A percentile compares a stretch with the other conserved stretches of the same genome.
phyloP scores from a whole-genome alignment of 2,329 filamentous ascomycete genomes.

The Gyromitra esculenta region DNA sequence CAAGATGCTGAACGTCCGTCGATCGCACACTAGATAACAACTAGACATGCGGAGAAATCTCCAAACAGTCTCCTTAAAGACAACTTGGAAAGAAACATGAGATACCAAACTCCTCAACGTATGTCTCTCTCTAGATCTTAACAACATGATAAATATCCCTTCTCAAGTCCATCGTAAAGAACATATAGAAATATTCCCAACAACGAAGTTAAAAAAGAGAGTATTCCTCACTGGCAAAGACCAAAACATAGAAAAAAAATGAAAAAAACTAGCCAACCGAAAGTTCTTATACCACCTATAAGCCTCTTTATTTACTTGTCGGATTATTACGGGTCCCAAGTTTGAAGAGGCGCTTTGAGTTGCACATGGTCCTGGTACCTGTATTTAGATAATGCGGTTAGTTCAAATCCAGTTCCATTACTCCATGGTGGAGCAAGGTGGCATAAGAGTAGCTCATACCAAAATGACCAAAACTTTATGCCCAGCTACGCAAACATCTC shows the following conservation, averaged over 20 bases:
- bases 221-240: conserved; percentile 34
- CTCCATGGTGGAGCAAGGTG: conserved; percentile 2
- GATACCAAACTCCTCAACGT: conserved; percentile 29
- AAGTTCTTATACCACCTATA: conserved; percentile 3
- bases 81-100: conserved; percentile 23
- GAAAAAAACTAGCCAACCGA: conserved; percentile 33
- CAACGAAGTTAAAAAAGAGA: conserved; percentile 48
- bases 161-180: conserved; percentile 41
- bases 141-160: conserved; percentile 43
- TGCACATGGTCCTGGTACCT: conserved; percentile 23
- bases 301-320: conserved; percentile 14
- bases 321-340: conserved; percentile 9
- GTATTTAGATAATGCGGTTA: conserved; percentile 29
- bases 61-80: conserved; percentile 1
- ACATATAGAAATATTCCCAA: conserved; percentile 48
- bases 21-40: conserved; percentile 16
- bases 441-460: conserved; percentile 19
- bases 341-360: conserved; percentile 23
- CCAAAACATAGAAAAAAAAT: conserved; percentile 47
- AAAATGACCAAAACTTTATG: conserved; percentile 49
- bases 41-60: conserved; percentile 28
- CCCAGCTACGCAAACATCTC: conserved; percentile 27
- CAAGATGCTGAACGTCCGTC: neutral
- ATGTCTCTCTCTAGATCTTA: conserved; percentile 30
- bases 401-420: neutral